Conservation (phyloP, 495 filamentous ascomycete genomes). For the Podospora appendiculata region DNA sequence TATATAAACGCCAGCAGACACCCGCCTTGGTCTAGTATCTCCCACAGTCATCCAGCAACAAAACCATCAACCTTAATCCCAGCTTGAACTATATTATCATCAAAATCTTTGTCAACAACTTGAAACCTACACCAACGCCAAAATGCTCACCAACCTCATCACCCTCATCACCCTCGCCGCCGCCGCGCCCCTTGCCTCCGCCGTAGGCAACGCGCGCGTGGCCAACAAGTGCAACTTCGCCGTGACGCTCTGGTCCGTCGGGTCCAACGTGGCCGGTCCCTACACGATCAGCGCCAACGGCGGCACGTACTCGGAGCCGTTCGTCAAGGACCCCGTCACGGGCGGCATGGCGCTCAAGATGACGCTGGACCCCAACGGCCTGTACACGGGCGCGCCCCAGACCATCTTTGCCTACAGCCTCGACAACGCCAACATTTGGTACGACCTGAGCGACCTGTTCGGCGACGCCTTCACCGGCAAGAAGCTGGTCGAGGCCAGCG, state of each 20-base stretch:
- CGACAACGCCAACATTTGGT: slow-evolving; percentile 42
- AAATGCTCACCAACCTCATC: slow-evolving; percentile 10
- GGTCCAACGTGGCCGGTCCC: slow-evolving; percentile 30
- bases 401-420: slow-evolving; percentile 49
- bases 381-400: slow-evolving; percentile 46
- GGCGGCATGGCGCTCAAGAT: slow-evolving; percentile 52
- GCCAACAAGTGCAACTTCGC: slow-evolving; percentile 40
- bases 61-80: too few relatives aligned
- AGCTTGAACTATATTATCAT: too few relatives aligned
- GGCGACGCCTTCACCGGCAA: slow-evolving; percentile 47
- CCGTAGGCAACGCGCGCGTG: slow-evolving; percentile 45
- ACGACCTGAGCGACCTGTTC: slow-evolving; percentile 49
- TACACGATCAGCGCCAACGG: slow-evolving; percentile 31
- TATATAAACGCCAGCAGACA: too few relatives aligned
- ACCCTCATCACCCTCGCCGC: slow-evolving; percentile 15
- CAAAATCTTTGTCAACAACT: too few relatives aligned
- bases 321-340: slow-evolving; percentile 39
- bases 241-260: slow-evolving; percentile 53
- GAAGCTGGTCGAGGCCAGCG: slow-evolving; percentile 31
- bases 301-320: slow-evolving; percentile 31
- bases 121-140: background rate
- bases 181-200: slow-evolving; percentile 16
- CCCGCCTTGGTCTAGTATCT: too few relatives aligned
- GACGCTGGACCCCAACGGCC: slow-evolving; percentile 38
- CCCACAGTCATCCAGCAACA: too few relatives aligned